Conservation (phyloP, 169 alveolate species). For the Nephromyces sp. region DNA sequence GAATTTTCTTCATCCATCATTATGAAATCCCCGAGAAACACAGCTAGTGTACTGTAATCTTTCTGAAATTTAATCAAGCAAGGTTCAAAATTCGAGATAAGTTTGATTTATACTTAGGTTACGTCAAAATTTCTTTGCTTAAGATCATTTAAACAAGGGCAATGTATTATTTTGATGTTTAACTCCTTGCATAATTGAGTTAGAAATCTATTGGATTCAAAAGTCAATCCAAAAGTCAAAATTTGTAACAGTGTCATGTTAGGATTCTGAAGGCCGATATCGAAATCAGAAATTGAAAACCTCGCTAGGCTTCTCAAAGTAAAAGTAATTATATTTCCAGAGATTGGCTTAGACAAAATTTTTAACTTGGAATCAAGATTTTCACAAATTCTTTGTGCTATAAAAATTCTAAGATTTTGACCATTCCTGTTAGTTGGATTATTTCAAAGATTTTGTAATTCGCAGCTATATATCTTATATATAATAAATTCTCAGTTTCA, state of each 20-base stretch:
- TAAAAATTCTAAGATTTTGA: background rate
- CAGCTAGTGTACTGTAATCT: too few relatives aligned
- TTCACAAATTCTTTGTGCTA: background rate
- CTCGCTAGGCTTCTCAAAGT: slow-evolving; percentile 7
- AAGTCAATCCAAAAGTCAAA: slow-evolving; percentile 16
- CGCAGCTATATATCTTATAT: too few relatives aligned
- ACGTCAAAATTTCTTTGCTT: too few relatives aligned
- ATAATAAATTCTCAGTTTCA: too few relatives aligned
- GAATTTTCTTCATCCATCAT: too few relatives aligned
- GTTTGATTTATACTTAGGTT: too few relatives aligned
- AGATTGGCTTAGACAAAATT: slow-evolving; percentile 16
- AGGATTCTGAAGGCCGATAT: background rate
- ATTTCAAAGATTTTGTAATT: too few relatives aligned
- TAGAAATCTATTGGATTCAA: slow-evolving; percentile 6
- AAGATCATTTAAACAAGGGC: slow-evolving; percentile 19
- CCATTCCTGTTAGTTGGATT: background rate
- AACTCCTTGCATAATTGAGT: slow-evolving; percentile 17
- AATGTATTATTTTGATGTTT: slow-evolving; percentile 8
- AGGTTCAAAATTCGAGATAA: too few relatives aligned
- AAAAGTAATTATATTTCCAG: slow-evolving; percentile 21
- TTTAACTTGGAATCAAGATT: background rate
- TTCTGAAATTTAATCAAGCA: too few relatives aligned
- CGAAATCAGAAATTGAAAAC: slow-evolving; percentile 2
- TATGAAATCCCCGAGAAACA: too few relatives aligned
- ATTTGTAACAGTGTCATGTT: background rate